phyloP scores from a whole-genome alignment of 345 rosid genomes.

The Syzygium grande region DNA sequence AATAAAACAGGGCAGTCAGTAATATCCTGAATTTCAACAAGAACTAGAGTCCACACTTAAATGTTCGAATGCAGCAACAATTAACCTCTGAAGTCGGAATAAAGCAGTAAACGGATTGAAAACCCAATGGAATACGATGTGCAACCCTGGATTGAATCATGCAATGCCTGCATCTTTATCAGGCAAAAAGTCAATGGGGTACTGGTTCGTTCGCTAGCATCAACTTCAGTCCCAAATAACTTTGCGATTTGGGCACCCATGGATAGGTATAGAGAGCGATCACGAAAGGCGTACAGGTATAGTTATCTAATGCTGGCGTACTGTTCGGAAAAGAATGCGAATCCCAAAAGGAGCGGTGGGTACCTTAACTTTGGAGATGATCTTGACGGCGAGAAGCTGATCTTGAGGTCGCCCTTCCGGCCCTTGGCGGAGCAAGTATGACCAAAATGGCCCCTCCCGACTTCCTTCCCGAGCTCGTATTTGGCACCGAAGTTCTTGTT shows the following conservation, averaged over 20 bases:
- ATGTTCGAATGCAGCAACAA: background rate
- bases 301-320: background rate
- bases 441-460: slow-evolving; percentile 98
- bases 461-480: slow-evolving; percentile 78
- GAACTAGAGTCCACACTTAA: background rate
- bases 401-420: slow-evolving; percentile 75
- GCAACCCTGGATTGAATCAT: background rate
- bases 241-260: background rate
- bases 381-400: slow-evolving; percentile 72
- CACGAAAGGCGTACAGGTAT: background rate
- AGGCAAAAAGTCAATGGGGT: background rate
- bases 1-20: background rate
- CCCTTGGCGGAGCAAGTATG: slow-evolving; percentile 86
- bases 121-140: background rate
- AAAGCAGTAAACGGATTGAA: background rate
- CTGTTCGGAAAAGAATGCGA: background rate
- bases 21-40: background rate
- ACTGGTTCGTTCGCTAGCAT: background rate
- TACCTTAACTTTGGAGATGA: slow-evolving; percentile 88
- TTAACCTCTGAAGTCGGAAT: background rate
- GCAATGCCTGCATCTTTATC: background rate
- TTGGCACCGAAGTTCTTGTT: slow-evolving; percentile 60
- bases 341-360: background rate
- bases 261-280: background rate
- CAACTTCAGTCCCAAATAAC: background rate